Evolutionary conservation across 2,329 filamentous ascomycete genomes (phyloP).

Genomic region (Raffaelea albimanens): DNA sequence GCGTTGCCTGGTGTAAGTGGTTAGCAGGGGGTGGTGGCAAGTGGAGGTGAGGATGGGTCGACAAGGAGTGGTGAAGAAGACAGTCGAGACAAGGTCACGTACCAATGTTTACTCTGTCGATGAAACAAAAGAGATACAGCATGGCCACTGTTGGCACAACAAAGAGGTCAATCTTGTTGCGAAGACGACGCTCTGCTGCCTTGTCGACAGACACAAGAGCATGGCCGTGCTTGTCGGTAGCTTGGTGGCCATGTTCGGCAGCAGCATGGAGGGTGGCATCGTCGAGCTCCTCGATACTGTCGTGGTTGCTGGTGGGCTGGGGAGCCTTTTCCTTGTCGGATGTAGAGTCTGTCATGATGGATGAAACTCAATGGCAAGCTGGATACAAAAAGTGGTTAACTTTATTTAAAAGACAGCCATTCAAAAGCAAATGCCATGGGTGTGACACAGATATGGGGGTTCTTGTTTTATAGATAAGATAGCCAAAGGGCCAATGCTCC

Average conservation of each 20-base stretch:
- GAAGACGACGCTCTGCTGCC: neutral
- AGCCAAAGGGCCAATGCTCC: too few relatives aligned
- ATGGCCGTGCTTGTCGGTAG: neutral
- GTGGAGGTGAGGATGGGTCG: too few relatives aligned
- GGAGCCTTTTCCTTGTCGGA: too few relatives aligned
- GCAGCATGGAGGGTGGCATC: neutral
- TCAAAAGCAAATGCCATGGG: too few relatives aligned
- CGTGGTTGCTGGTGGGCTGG: neutral
- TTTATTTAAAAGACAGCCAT: too few relatives aligned
- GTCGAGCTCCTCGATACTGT: neutral
- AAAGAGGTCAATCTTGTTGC: neutral
- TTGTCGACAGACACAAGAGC: neutral
- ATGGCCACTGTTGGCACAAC: neutral
- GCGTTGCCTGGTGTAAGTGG: slow-evolving; percentile 65
- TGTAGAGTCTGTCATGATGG: neutral
- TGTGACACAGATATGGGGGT: too few relatives aligned
- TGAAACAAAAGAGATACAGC: neutral
- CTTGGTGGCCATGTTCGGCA: neutral
- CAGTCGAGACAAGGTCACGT: neutral
- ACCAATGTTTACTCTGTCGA: neutral
- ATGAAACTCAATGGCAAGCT: too few relatives aligned
- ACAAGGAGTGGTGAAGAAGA: neutral
- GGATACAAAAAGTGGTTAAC: too few relatives aligned
- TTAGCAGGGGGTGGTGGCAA: too few relatives aligned
- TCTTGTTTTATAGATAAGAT: too few relatives aligned